Evolutionary conservation across 176 grass and related monocot species (phyloP), one percentile per base, ranked within the genome.

Genomic region (Metroxylon sagu): DNA sequence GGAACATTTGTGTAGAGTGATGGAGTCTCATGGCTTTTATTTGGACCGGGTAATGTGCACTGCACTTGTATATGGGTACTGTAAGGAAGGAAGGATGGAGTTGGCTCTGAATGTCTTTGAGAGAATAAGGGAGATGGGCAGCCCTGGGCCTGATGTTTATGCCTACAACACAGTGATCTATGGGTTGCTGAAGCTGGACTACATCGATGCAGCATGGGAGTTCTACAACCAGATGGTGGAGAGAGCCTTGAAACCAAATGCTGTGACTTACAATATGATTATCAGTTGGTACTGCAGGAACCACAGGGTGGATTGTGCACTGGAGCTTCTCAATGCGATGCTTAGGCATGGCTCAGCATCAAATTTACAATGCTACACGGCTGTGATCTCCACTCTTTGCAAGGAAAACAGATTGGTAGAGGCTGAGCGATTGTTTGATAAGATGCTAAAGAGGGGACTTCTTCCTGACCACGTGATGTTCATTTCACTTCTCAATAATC

Each of bases 271-370:
- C 28, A 16, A 29, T 54, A 62, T 62, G 23, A 25, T 72, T 12
- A 62, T 72, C n/a, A 25, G 59, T 53, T 72, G 70, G 70, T 72
- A 72, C 50, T 72, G 70, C 59, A 72, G 54, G 59, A 72, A 72
- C 19, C 16, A 55, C 4, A 72, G 19, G 26, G n/a, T 62, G n/a
- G 70, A 62, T 72, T 72, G 50, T 54, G 70, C 70, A 53, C 23
- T 72, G 70, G n/a, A 62, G 58, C 58, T 62, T 30, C 27, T 72
- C 29, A 5, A 61, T 54, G 29, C 30, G 12, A 54, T 54, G 50
- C 10, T 25, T 17, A 62, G 49, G 27, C 25, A 5, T 43, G 27
- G 59, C 4, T 62, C 62, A 72, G 14, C 28, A 5, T 58, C 70
- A 25, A 54, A 54, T 62, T 52, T 62, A 15, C 58, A 53, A 15